phyloP scores from a whole-genome alignment of 306 rosid species.

The Arachis stenosperma region DNA sequence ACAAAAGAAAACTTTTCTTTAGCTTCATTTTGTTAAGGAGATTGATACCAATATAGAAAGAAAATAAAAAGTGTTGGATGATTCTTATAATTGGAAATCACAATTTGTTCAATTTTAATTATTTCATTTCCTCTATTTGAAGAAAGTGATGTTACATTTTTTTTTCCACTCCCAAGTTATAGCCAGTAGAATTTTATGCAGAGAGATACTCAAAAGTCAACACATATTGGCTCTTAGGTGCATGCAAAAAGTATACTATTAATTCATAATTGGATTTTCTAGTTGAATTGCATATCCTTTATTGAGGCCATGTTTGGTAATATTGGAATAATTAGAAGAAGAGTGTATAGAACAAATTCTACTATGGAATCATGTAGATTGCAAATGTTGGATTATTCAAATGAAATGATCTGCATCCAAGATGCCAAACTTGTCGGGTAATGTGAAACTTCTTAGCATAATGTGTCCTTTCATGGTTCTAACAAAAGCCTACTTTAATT shows the following conservation, averaged over 20 bases:
- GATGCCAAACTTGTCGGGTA: conserved; percentile 33
- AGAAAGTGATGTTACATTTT: conserved; percentile 28
- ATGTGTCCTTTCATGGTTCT: background rate
- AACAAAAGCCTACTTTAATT: conserved; percentile 24
- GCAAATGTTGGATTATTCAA: background rate
- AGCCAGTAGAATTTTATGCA: background rate
- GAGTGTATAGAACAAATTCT: too few relatives aligned
- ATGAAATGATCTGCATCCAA: conserved; percentile 28
- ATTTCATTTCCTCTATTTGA: background rate
- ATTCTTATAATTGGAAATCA: background rate
- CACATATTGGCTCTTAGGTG: conserved; percentile 7
- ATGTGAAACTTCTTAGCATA: background rate
- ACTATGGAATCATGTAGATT: background rate
- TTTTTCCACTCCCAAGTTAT: background rate
- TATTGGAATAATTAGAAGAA: background rate
- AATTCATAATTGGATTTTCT: conserved; percentile 22
- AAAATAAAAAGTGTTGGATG: background rate
- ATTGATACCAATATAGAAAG: background rate
- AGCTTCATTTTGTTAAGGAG: conserved; percentile 48
- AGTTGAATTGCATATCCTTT: conserved; percentile 36
- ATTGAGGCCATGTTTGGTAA: conserved; percentile 20
- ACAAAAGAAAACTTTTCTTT: conserved; percentile 23
- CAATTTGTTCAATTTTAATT: background rate
- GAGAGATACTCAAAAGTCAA: background rate
- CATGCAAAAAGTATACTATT: background rate